Conservation (phyloP, 2,329 filamentous ascomycete genomes). For the Claviceps monticola region DNA sequence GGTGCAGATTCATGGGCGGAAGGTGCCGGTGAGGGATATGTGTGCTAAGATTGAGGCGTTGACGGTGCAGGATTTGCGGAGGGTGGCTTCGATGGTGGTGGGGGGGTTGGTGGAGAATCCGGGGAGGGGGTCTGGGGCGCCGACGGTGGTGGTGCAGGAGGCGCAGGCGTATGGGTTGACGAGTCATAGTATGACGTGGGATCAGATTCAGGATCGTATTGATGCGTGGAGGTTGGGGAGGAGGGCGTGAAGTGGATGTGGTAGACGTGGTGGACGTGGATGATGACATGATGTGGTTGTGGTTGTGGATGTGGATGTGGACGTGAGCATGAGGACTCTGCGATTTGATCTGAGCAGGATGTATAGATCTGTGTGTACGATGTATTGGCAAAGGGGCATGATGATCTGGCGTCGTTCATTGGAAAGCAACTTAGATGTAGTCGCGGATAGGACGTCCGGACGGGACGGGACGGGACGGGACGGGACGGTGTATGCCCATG, state of each 20-base stretch:
- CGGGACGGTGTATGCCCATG: too few relatives aligned
- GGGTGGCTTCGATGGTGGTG: conserved; percentile 69
- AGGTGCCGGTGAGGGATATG: conserved; percentile 89
- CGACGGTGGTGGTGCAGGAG: conserved; percentile 91
- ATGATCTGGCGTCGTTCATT: too few relatives aligned
- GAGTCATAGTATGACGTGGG: conserved; percentile 62
- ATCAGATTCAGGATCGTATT: conserved; percentile 79
- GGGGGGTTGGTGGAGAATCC: conserved; percentile 62
- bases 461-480: too few relatives aligned
- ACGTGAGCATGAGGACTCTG: too few relatives aligned
- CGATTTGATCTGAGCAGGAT: too few relatives aligned
- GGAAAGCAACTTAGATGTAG: too few relatives aligned
- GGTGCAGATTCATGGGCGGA: conserved; percentile 90
- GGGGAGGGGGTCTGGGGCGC: conserved; percentile 69
- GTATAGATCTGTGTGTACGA: too few relatives aligned
- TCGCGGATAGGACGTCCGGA: too few relatives aligned
- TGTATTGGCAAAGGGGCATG: too few relatives aligned
- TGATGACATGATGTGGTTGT: too few relatives aligned
- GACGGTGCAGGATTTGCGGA: conserved; percentile 64
- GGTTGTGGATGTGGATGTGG: too few relatives aligned
- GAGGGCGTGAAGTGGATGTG: conserved; percentile 10
- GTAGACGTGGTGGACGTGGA: background rate
- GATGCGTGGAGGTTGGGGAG: conserved; percentile 70
- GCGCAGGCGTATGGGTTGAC: conserved; percentile 59
- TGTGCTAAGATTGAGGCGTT: conserved; percentile 72